phyloP scores from a whole-genome alignment of 257 asterid genomes.

The Plectranthus barbatus region DNA sequence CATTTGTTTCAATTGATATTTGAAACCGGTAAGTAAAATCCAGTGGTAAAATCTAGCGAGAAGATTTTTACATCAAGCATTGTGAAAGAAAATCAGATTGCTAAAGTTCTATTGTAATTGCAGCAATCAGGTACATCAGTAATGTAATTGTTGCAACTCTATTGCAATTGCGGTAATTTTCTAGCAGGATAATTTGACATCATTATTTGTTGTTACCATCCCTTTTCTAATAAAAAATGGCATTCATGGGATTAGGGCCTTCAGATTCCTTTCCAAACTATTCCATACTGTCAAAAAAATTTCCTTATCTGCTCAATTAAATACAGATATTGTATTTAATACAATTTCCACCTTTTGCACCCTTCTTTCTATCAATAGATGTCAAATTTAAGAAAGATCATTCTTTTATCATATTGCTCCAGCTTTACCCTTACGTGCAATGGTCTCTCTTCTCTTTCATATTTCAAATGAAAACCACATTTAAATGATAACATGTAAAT shows the following conservation, averaged over 20 bases:
- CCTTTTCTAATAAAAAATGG: not conserved
- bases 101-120: not conserved
- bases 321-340: not conserved
- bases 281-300: not conserved
- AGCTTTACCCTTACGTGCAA: not conserved
- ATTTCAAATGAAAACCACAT: too few relatives aligned
- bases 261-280: constrained; percentile 12
- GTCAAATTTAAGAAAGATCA: not conserved
- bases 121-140: not conserved
- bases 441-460: not conserved
- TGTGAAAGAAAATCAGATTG: not conserved
- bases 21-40: constrained; percentile 1
- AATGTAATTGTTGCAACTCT: not conserved
- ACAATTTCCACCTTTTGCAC: not conserved
- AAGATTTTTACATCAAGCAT: not conserved
- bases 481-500: too few relatives aligned
- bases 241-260: not conserved
- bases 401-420: not conserved
- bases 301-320: not conserved
- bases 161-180: constrained; percentile 3
- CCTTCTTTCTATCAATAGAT: not conserved
- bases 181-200: not conserved
- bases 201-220: not conserved
- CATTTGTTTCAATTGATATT: not conserved
- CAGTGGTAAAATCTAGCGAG: not conserved